Conservation (phyloP, 768 basidiomycete species). For the Boletus pseudopeckii region DNA sequence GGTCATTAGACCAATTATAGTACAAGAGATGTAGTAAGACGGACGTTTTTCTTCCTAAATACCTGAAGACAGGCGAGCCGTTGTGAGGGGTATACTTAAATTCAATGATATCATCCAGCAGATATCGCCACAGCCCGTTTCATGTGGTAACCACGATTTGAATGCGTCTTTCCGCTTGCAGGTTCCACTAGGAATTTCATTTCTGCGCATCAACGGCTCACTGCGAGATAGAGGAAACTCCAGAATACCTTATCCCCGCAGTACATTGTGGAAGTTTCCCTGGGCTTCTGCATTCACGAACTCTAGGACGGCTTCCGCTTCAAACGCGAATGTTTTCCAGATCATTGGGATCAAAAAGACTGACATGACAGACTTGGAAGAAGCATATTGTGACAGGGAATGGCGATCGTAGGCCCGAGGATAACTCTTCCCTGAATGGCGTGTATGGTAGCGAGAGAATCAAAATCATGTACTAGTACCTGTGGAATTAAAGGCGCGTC, state of each 20-base stretch:
- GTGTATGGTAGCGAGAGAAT: background rate
- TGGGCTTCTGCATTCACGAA: background rate
- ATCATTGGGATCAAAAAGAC: constrained; percentile 1
- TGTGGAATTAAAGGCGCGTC: constrained; percentile 6
- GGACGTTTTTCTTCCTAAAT: constrained; percentile 7
- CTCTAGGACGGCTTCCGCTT: constrained; percentile 6
- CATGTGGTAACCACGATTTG: constrained; percentile 12
- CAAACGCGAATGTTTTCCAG: constrained; percentile 7
- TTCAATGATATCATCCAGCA: constrained; percentile 13
- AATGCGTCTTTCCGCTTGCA: constrained; percentile 8
- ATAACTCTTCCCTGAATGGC: background rate
- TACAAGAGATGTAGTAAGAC: background rate
- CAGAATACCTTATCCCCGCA: constrained; percentile 2
- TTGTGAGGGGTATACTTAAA: constrained; percentile 2
- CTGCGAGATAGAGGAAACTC: background rate
- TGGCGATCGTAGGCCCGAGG: constrained; percentile 1
- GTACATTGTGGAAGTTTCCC: background rate
- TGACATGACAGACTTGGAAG: constrained; percentile 8
- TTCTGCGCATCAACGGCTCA: background rate
- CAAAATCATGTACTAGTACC: background rate
- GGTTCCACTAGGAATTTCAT: constrained; percentile 1
- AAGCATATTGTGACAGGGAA: constrained; percentile 10
- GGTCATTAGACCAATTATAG: background rate
- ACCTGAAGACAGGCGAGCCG: constrained; percentile 3
- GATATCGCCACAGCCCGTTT: constrained; percentile 18